Percentiles rank a stretch among this genome's conserved stretches.
Evolutionary conservation across 2,329 filamentous ascomycete species (phyloP).

Genomic region (Curvularia spicifera): DNA sequence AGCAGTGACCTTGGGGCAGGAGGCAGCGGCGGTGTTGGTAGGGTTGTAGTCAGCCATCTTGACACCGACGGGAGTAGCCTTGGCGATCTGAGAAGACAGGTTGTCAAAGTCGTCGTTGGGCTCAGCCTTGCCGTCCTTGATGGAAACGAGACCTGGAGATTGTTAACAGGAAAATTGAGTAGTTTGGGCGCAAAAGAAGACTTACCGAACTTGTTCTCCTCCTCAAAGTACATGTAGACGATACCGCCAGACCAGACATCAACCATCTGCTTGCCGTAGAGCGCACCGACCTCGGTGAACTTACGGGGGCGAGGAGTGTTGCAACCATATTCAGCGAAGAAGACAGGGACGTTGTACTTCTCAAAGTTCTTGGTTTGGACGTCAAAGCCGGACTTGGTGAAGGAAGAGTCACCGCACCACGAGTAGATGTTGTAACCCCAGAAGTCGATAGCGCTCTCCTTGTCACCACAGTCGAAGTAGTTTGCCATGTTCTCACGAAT

Average conservation of each 20-base stretch:
- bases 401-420: constrained; percentile 90
- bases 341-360: constrained; percentile 89
- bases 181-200: not conserved
- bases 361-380: constrained; percentile 84
- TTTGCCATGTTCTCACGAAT: constrained; percentile 83
- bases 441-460: constrained; percentile 78
- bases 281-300: constrained; percentile 83
- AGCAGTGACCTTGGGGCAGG: constrained; percentile 71
- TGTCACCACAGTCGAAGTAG: constrained; percentile 90
- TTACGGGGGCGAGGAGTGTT: constrained; percentile 74
- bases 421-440: constrained; percentile 99
- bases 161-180: constrained; percentile 11
- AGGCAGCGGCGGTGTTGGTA: constrained; percentile 69
- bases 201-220: constrained; percentile 84
- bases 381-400: constrained; percentile 77
- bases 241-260: constrained; percentile 92
- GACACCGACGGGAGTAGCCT: constrained; percentile 70
- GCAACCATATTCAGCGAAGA: constrained; percentile 99
- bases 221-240: constrained; percentile 98
- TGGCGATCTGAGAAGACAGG: constrained; percentile 71
- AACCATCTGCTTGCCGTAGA: constrained; percentile 84
- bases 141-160: constrained; percentile 66
- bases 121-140: constrained; percentile 63
- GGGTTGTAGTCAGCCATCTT: constrained; percentile 72
- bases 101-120: constrained; percentile 67